phyloP scores from a whole-genome alignment of 257 asterid species.

The Solanum virginianum region DNA sequence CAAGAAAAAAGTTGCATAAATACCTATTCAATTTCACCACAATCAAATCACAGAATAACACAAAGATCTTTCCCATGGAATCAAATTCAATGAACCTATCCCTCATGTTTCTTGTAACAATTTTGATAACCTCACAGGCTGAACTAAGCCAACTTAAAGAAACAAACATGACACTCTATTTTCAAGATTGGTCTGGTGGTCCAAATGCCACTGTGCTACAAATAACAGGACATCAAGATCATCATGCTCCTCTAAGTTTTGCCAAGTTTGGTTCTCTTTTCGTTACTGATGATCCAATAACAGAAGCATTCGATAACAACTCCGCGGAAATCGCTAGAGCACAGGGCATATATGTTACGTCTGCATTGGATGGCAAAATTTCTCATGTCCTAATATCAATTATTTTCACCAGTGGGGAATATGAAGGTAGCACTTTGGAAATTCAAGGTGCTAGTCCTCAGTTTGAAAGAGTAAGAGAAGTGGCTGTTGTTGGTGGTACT shows the following conservation, averaged over 20 bases:
- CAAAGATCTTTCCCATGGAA: not conserved
- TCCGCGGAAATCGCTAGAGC: slow-evolving; percentile 30
- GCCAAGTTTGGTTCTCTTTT: slow-evolving; percentile 32
- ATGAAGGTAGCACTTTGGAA: slow-evolving; percentile 33
- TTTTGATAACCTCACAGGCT: not conserved
- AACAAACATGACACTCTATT: slow-evolving; percentile 25
- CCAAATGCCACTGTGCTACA: slow-evolving; percentile 31
- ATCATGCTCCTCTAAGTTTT: slow-evolving; percentile 18
- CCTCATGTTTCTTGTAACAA: slow-evolving; percentile 1
- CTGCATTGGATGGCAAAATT: slow-evolving; percentile 41
- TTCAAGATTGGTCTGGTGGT: slow-evolving; percentile 40
- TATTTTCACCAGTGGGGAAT: slow-evolving; percentile 20
- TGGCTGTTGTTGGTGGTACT: slow-evolving; percentile 53
- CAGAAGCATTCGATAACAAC: slow-evolving; percentile 11
- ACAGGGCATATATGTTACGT: slow-evolving; percentile 18
- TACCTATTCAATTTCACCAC: not conserved
- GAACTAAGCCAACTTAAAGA: slow-evolving; percentile 11
- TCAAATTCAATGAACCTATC: not conserved
- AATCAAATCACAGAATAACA: not conserved
- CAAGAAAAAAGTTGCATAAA: not conserved
- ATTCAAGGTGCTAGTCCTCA: slow-evolving; percentile 40
- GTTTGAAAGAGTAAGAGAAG: slow-evolving; percentile 38
- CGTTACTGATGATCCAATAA: slow-evolving; percentile 34
- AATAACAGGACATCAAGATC: slow-evolving; percentile 10
- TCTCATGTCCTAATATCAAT: slow-evolving; percentile 37